Conservation (phyloP, 2,329 filamentous ascomycete species). For the Exserohilum turcica region DNA sequence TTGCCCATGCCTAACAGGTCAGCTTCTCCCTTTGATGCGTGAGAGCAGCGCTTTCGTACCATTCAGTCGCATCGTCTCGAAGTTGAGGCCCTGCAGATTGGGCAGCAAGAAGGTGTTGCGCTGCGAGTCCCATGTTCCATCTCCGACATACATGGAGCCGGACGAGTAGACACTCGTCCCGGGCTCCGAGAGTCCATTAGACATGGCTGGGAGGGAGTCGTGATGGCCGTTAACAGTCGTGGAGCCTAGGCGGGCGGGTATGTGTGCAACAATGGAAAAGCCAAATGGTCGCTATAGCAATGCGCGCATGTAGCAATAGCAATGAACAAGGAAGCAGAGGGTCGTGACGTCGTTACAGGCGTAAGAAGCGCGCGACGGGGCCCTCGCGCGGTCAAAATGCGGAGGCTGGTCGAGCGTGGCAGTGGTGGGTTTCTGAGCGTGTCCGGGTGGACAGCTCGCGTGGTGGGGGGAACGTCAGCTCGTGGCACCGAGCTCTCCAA, state of each 20-base stretch:
- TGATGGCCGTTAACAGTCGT: not conserved
- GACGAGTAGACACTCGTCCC: constrained; percentile 76
- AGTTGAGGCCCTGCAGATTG: constrained; percentile 76
- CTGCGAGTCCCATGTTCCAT: constrained; percentile 81
- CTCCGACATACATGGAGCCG: constrained; percentile 75
- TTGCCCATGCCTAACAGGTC: constrained; percentile 74
- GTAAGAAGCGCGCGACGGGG: constrained; percentile 22
- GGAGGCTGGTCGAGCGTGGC: constrained; percentile 24
- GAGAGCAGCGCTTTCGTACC: constrained; percentile 54
- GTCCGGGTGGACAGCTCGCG: constrained; percentile 42
- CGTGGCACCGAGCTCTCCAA: constrained; percentile 27
- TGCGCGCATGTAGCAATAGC: constrained; percentile 15
- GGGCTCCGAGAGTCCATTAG: constrained; percentile 64
- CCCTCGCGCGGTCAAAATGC: constrained; percentile 26
- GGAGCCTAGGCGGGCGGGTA: constrained; percentile 6
- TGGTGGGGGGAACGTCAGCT: constrained; percentile 29
- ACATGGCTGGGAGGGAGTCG: constrained; percentile 23
- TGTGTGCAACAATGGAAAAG: constrained; percentile 14
- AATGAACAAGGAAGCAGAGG: constrained; percentile 15
- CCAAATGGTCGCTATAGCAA: constrained; percentile 12
- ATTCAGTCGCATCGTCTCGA: constrained; percentile 84
- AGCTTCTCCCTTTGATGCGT: constrained; percentile 8
- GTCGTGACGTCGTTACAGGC: constrained; percentile 42
- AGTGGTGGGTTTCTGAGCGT: constrained; percentile 32
- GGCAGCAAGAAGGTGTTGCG: constrained; percentile 80